Conservation (phyloP, 2,329 filamentous ascomycete species). For the Pezicula radicicola region DNA sequence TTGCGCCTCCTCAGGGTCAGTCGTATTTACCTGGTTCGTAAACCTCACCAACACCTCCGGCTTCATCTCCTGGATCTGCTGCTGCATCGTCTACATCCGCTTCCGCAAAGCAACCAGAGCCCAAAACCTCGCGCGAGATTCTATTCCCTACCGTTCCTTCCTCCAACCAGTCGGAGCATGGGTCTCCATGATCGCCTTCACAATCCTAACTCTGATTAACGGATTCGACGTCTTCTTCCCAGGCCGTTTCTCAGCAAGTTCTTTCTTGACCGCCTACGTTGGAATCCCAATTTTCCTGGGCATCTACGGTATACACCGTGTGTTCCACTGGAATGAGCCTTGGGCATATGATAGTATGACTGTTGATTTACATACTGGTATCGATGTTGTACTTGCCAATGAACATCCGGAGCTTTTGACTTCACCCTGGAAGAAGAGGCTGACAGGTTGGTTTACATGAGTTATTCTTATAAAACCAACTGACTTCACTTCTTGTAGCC, state of each 20-base stretch:
- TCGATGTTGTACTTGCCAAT: slow-evolving; percentile 34
- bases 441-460: background rate
- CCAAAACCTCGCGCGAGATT: slow-evolving; percentile 35
- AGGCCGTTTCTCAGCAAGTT: slow-evolving; percentile 48
- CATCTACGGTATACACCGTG: slow-evolving; percentile 52
- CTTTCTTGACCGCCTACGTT: slow-evolving; percentile 63
- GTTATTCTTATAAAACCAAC: background rate
- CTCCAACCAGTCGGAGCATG: slow-evolving; percentile 57
- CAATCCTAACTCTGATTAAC: slow-evolving; percentile 54
- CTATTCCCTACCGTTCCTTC: slow-evolving; percentile 48
- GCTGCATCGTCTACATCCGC: slow-evolving; percentile 53
- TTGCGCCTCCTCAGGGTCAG: slow-evolving; percentile 37
- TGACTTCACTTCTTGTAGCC: no score
- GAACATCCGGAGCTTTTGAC: slow-evolving; percentile 10
- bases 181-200: slow-evolving; percentile 44
- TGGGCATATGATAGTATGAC: slow-evolving; percentile 47
- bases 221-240: slow-evolving; percentile 65
- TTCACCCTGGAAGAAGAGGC: background rate
- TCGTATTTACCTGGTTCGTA: slow-evolving; percentile 54
- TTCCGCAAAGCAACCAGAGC: slow-evolving; percentile 48
- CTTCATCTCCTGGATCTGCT: slow-evolving; percentile 51
- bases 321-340: slow-evolving; percentile 41
- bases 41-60: slow-evolving; percentile 51
- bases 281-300: slow-evolving; percentile 59
- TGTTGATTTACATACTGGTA: slow-evolving; percentile 49